Base-by-base conservation (phyloP, 495 filamentous ascomycete genomes). In the Hypoxylon fuscum region DNA sequence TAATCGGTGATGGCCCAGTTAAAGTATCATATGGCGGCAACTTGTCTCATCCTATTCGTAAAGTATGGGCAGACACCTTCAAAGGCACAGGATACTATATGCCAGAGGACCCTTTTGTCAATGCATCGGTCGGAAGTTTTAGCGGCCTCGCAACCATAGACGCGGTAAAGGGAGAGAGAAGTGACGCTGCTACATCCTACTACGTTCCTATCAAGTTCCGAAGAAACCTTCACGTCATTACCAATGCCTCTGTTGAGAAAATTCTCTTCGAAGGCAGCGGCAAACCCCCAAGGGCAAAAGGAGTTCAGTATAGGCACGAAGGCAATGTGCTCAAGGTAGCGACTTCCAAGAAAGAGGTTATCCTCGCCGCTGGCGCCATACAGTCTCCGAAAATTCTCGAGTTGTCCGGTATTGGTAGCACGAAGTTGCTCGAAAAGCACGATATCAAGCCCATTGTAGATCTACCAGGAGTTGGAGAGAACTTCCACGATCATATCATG, bases 401-500 rank as follows among this genome's bases (percentile, higher is more conserved):
- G 51, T 84, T 90, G 10, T 93, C 89, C 32, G 92, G 92, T 14
- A 80, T 96, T 37, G 92, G 92, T 11, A 85, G 85, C 20, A 69
- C 72, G 18, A 58, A 82, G 50, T 82, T 93, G 50, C 84, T 93
- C 14, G 68, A 77, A 9, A 70, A 72, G 6, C 78, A 90, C 40
- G 79, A 75, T 3, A 92, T 94, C 43, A 81, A 84, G 7, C 81
- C 90, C 11, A 74, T 90, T 20, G 82, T 83, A 62, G 82, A 91
- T 49, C 80, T 92, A 47, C 87, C 88, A 17, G 88, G 85, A 69
- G 85, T 96, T 6, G 92, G 92, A 55, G 86, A 93, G 74, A 89
- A 79, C 53, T 62, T 82, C 40, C 79, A 83, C 41, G 82, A 85
- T 61, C 81, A 85, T 55, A 61, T 70, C 31, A 62, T 76, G 2